phyloP scores from a whole-genome alignment of 169 alveolate genomes.

The Plasmodium gonderi region DNA sequence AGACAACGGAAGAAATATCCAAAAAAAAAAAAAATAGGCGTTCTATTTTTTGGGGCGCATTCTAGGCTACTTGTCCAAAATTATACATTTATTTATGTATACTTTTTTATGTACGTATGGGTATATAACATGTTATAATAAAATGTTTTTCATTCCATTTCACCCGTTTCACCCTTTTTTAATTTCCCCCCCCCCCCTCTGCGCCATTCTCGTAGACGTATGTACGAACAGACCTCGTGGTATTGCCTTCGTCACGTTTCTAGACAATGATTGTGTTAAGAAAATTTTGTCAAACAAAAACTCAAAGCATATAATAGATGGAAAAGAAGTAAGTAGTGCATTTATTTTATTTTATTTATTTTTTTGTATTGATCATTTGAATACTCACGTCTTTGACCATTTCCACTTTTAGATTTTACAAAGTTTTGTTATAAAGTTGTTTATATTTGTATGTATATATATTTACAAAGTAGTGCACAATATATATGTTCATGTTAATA shows the following conservation, averaged over 20 bases:
- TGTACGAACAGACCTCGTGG: slow-evolving; percentile 62
- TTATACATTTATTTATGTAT: no score
- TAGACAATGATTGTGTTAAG: slow-evolving; percentile 60
- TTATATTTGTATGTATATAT: background rate
- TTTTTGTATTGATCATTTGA: background rate
- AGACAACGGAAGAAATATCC: no score
- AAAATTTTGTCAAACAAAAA: slow-evolving; percentile 31
- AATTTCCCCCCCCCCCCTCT: no score
- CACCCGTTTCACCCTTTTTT: no score
- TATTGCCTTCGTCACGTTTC: slow-evolving; percentile 56
- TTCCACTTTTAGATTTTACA: background rate
- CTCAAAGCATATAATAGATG: slow-evolving; percentile 54
- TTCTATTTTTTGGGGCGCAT: no score
- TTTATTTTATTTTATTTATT: background rate
- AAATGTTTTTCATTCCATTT: no score
- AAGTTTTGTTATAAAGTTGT: background rate
- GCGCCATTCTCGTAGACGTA: slow-evolving; percentile 20
- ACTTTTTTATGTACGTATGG: background rate
- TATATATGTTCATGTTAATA: no score
- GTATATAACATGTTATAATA: no score
- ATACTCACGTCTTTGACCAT: background rate
- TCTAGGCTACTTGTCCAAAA: no score
- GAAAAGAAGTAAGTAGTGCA: slow-evolving; percentile 35
- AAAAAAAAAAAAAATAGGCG: background rate
- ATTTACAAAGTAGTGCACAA: no score